Evolutionary conservation across 139 green algal genomes (phyloP), one percentile per base, ranked within the genome.

Genomic region (Ettlia oleoabundans): DNA sequence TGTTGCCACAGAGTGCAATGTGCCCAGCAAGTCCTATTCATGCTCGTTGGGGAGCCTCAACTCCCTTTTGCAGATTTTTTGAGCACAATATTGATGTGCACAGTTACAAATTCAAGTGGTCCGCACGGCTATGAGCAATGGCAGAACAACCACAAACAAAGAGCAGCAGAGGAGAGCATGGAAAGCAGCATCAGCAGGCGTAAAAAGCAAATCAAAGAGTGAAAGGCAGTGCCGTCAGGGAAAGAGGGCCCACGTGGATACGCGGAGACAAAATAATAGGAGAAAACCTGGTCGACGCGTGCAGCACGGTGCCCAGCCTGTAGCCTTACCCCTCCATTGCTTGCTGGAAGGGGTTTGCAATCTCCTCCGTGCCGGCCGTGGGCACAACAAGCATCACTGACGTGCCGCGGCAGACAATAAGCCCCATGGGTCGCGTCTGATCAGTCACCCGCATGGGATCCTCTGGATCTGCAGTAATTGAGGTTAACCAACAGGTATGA

Each of bases 311-410:
- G 21, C 13, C 19, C 32, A 10, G n/a, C n/a, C n/a, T n/a, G 1
- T 4, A 6, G 35, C 35, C 22, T 55, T 40, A 81, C 22, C 9
- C 76, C 76, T 65, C 76, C n/a, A 81, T 76, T 47, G 77, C 70
- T 41, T 91, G 63, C 63, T 88, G 67, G 81, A 97, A 97, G 47
- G 94, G 94, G 82, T 97, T 97, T 10, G 89, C 93, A 47, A 99
- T 97, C 80, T 98, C 92, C 85, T 98, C 92, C 41, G 92, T 95
- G 28, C 96, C 96, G 5, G 89, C 74, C 2, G 91, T 95, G 1
- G 95, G 96, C 10, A 94, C 90, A 1, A 99, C 94, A 43, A 97
- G 81, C 90, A 97, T 99, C 0, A 99, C 96, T 21, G 94, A 91
- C 28, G 96, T 98, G 10, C 96, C 96, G 47, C 96, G 87, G 84